Percentiles rank a stretch among this genome's conserved stretches.
phyloP scores from a whole-genome alignment of 129 eudicot genomes.

The Flaveria bidentis region DNA sequence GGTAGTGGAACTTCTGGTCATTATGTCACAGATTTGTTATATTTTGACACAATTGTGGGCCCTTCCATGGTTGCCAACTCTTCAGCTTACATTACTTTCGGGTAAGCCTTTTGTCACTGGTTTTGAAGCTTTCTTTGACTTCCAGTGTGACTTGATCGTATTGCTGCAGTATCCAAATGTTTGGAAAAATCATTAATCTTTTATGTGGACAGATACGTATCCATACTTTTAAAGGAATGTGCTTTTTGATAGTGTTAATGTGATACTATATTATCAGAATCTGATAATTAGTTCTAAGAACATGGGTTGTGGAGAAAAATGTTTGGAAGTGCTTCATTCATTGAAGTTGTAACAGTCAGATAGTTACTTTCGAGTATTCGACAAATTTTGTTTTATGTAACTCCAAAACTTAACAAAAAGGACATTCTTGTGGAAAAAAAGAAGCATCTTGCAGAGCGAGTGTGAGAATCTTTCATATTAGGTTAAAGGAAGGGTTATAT shows the following conservation, averaged over 20 bases:
- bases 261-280: background rate
- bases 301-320: background rate
- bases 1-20: constrained; percentile 92
- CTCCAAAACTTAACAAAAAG: background rate
- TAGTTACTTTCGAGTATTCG: background rate
- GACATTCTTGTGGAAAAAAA: background rate
- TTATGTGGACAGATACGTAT: background rate
- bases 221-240: background rate
- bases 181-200: background rate
- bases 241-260: background rate
- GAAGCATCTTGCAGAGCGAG: background rate
- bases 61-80: constrained; percentile 76
- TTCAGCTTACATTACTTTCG: constrained; percentile 82
- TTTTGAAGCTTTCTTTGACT: background rate
- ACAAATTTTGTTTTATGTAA: background rate
- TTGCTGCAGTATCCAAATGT: background rate
- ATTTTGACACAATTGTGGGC: constrained; percentile 72
- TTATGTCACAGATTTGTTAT: constrained; percentile 77
- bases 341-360: background rate
- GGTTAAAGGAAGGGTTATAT: too few species aligned
- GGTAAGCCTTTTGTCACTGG: constrained; percentile 51
- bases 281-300: background rate
- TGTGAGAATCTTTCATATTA: background rate
- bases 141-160: background rate
- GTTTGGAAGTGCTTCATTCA: background rate